Base-by-base conservation (phyloP, 2,329 filamentous ascomycete genomes). In the Pezicula rhizophila region DNA sequence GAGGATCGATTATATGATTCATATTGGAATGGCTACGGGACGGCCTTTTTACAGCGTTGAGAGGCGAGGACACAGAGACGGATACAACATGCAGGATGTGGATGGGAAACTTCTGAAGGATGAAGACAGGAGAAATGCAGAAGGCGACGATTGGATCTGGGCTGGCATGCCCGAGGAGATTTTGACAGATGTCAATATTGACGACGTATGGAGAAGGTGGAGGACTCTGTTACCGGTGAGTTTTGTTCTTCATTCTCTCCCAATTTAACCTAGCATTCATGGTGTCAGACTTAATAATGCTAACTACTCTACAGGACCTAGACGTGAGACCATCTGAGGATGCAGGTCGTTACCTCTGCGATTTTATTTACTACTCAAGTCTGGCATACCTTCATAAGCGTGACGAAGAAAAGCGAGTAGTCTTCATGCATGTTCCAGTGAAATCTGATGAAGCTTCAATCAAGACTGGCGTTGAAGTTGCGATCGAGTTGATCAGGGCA, bases 11-110 rank as follows among this genome's bases (percentile, higher is more conserved):
- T 68, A 85, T 26, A 75, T 82, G 18, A 66, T 95, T 4, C 89
- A 95, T 66, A 85, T 95, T 45, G 89, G 89, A 53, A 89, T 95
- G 77, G 87, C 88, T 0, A 71, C 64, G 63, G 85, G 65, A 60
- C 79, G 69, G 57, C 75, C 66, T 58, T 80, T 79, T 57, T 95
- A 92, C 64, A 77, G 79, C 10, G 71, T 92, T 8, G 89, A 95
- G 70, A 75, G 78, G 10, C 72, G 78, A 33, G 88, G 78, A 0
- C 84, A 87, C 60, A 77, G 86, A 34, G 82, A 87, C 57, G 84
- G 84, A 4, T 95, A 95, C 67, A 68, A 70, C 15, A 76, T 84
- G 57, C 70, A 70, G 17, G 89, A 95, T 63, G 78, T 90, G n/a
- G 82, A 90, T 57, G 80, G 77, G 4, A 69, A 79, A 59, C 67